phyloP scores from a whole-genome alignment of 441 rosid species.

The Pelargonium citronellum region DNA sequence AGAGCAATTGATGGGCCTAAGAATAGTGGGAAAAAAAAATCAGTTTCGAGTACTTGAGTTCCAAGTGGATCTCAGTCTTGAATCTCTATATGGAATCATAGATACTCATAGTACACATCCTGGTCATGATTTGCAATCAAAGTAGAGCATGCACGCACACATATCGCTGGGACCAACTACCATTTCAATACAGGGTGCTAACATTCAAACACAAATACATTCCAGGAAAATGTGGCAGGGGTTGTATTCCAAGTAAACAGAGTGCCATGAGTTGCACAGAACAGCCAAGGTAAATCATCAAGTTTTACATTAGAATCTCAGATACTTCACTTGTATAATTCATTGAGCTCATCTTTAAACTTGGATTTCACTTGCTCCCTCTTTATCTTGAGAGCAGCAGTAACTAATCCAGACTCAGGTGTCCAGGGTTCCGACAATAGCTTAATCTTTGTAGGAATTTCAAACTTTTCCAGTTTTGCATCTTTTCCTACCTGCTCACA shows the following conservation, averaged over 20 bases:
- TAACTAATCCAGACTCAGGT: slow-evolving; percentile 78
- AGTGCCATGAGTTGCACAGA: not conserved
- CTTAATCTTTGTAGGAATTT: slow-evolving; percentile 70
- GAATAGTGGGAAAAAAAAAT: no score
- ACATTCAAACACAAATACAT: no score
- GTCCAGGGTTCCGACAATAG: slow-evolving; percentile 75
- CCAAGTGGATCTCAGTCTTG: no score
- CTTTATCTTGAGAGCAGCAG: slow-evolving; percentile 80
- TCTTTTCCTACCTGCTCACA: slow-evolving; percentile 53
- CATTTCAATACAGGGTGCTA: no score
- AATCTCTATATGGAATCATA: no score
- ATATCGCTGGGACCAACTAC: no score
- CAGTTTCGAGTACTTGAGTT: no score
- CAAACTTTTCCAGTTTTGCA: slow-evolving; percentile 67
- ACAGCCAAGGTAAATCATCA: not conserved
- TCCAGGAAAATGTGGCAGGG: no score
- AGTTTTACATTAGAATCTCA: not conserved
- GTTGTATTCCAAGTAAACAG: not conserved
- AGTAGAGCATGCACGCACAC: no score
- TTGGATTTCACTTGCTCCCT: slow-evolving; percentile 65
- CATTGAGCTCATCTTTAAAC: slow-evolving; percentile 61
- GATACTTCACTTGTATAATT: slow-evolving; percentile 42
- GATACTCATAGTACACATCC: no score
- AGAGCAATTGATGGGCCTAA: no score
- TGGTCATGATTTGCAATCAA: no score